These are phyloP conservation scores for Suillus subluteus DNA, from an alignment of 768 basidiomycete species.

Conservation along the genomic window DNA sequence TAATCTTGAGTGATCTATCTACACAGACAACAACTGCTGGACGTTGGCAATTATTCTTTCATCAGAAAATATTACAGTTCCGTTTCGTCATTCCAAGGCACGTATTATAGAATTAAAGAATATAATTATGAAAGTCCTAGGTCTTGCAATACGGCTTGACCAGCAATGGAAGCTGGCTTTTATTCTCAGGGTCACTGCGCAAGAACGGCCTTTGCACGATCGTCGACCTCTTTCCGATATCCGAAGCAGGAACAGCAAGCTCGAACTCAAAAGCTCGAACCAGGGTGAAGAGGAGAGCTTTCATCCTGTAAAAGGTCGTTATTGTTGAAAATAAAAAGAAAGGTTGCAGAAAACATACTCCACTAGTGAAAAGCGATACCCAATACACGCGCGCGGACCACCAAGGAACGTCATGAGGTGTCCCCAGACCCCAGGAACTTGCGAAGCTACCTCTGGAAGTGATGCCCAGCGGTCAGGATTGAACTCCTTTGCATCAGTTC, in stretches of 20 bases:
- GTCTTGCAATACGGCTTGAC: constrained; percentile 16
- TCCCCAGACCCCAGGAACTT: constrained; percentile 63
- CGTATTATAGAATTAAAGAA: background rate
- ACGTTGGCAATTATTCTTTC: too few relatives aligned
- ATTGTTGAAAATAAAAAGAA: background rate
- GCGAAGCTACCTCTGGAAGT: constrained; percentile 44
- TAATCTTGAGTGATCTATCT: background rate
- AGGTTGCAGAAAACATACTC: constrained; percentile 44
- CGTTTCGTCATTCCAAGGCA: background rate
- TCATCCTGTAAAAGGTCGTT: constrained; percentile 32
- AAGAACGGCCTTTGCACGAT: constrained; percentile 52
- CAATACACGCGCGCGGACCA: constrained; percentile 68
- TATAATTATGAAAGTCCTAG: background rate
- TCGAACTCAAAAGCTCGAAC: constrained; percentile 55
- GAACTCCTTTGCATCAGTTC: constrained; percentile 65
- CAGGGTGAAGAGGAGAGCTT: constrained; percentile 51
- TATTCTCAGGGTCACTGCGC: constrained; percentile 39
- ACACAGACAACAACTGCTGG: background rate
- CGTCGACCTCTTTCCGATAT: constrained; percentile 33
- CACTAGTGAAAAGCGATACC: constrained; percentile 63
- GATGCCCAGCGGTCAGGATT: constrained; percentile 66
- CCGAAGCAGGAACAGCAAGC: constrained; percentile 50
- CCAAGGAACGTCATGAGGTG: constrained; percentile 65
- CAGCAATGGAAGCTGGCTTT: constrained; percentile 48
- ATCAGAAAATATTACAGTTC: background rate